phyloP scores from a whole-genome alignment of 2,329 filamentous ascomycete genomes.

The Phyllosticta citriasiana region DNA sequence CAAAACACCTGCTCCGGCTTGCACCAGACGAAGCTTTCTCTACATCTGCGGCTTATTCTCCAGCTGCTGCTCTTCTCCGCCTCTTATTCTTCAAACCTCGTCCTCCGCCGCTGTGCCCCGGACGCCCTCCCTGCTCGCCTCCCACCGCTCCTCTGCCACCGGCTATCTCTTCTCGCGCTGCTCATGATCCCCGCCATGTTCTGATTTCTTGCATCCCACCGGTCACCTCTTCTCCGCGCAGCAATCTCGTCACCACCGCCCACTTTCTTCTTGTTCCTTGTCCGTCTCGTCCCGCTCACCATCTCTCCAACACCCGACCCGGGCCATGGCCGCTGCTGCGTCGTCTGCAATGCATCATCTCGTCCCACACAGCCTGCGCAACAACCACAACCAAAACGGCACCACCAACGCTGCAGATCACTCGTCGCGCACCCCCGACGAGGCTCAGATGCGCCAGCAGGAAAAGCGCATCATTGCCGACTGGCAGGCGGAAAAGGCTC shows the following conservation, averaged over 20 bases:
- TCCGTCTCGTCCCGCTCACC: background rate
- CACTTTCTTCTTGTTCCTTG: background rate
- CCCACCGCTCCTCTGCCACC: background rate
- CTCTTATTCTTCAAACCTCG: background rate
- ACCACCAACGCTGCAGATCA: conserved; percentile 18
- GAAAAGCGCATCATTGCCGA: conserved; percentile 37
- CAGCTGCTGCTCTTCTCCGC: background rate
- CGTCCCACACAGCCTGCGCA: conserved; percentile 20
- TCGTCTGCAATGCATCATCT: conserved; percentile 28
- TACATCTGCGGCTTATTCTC: background rate
- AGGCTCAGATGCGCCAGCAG: conserved; percentile 29
- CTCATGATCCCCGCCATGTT: background rate
- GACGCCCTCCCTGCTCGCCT: background rate
- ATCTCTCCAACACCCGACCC: background rate
- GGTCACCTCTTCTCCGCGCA: background rate
- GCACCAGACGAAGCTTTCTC: background rate
- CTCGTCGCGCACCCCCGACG: conserved; percentile 18
- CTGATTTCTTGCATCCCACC: background rate
- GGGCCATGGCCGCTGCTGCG: conserved; percentile 22
- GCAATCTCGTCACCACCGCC: background rate
- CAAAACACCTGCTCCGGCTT: background rate
- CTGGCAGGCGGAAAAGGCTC: conserved; percentile 37
- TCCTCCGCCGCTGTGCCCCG: background rate
- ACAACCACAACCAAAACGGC: conserved; percentile 15
- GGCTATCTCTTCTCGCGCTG: background rate